Base-by-base conservation (phyloP, 176 grass and related monocot genomes). In the Carex scoparia region DNA sequence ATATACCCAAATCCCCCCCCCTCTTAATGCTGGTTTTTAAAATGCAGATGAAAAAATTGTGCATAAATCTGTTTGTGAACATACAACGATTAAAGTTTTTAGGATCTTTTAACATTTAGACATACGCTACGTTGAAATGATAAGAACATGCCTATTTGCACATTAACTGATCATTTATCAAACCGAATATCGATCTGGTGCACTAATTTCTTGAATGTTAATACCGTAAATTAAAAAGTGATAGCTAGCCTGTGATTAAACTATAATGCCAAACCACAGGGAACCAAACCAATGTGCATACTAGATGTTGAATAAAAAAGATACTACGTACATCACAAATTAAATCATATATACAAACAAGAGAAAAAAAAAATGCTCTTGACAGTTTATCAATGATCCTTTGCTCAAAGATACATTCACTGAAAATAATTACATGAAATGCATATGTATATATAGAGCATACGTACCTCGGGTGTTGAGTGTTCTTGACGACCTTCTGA, bases 401-500 rank as follows among this genome's bases (percentile, higher is more conserved):
- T 32, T 0, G 2, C 63, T 30, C 4, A 0, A 33, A 68, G 32
- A 13, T 13, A 16, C 32, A 69, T 40, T 69, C 1, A 7, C 67
- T 1, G 6, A 70, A 69, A 44, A 2, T n/a, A 70, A 55, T 53
- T 15, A 56, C 27, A 78, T 31, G 49, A 78, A 75, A 32, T 55
- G 19, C 30, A 31, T 73, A 42, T 73, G 0, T 11, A 72, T 54
- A 6, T 76, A 55, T 76, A 56, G 37, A 32, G 33, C 9, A 64
- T 85, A 48, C 54, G 32, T 97, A 98, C 95, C 95, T 91, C 51
- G 95, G 95, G 76, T 98, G 91, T 74, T 98, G 91, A 23, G 93
- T 98, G 89, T 98, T 95, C 93, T 98, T 98, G 90, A 98, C 95
- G 69, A 98, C 91, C 85, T 98, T 98, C 89, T 98, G 95, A 35